Conservation (phyloP, 192 early-diverging fungal genomes). For the Lunasporangiospora selenospora region DNA sequence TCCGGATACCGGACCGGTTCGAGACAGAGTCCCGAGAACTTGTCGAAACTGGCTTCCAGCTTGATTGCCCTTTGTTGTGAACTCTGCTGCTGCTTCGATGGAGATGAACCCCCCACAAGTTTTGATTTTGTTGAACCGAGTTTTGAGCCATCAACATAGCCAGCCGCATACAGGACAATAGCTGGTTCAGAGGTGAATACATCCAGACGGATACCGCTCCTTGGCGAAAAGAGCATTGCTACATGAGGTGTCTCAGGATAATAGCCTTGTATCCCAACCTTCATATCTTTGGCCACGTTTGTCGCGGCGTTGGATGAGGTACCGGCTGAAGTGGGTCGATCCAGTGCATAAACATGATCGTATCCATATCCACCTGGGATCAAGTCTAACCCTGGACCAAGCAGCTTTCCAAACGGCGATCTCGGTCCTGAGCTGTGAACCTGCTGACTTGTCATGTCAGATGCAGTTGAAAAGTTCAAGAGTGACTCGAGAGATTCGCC, state of each 20-base stretch:
- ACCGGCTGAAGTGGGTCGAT: slow-evolving; percentile 35
- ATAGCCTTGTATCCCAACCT: slow-evolving; percentile 29
- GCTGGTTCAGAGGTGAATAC: slow-evolving; percentile 73
- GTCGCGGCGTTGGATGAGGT: slow-evolving; percentile 48
- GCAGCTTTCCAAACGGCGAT: no score
- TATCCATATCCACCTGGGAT: slow-evolving; percentile 73
- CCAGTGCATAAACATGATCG: slow-evolving; percentile 76
- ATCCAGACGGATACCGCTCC: slow-evolving; percentile 67
- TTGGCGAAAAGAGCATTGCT: slow-evolving; percentile 18
- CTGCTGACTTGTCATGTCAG: no score
- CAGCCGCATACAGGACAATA: slow-evolving; percentile 85
- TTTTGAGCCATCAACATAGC: slow-evolving; percentile 67
- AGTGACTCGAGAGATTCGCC: no score
- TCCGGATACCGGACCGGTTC: slow-evolving; percentile 70
- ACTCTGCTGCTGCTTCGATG: background rate
- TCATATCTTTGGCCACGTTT: background rate
- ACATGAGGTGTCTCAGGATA: slow-evolving; percentile 29
- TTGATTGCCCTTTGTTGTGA: slow-evolving; percentile 50
- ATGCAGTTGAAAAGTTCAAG: no score
- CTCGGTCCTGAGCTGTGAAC: no score
- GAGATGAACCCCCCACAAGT: background rate
- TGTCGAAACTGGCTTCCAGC: slow-evolving; percentile 55
- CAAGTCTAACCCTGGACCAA: slow-evolving; percentile 61
- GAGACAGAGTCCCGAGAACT: slow-evolving; percentile 72
- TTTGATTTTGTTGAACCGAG: no score